Conservation (phyloP, 768 basidiomycete species). For the Russula vinacea region DNA sequence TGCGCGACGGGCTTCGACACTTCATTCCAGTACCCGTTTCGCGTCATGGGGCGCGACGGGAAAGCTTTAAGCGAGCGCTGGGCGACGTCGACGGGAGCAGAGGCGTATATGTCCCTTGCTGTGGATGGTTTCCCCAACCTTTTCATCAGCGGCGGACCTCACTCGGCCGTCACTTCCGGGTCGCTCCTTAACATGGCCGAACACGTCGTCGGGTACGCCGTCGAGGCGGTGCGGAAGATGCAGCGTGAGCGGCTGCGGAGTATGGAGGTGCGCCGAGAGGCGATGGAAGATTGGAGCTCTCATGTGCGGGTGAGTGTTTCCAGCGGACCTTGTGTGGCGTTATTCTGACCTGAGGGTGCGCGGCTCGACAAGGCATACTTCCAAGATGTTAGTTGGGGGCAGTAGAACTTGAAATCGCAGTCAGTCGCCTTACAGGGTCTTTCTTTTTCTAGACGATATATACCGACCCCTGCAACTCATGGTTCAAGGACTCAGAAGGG, state of each 20-base stretch:
- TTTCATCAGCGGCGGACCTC: conserved; percentile 58
- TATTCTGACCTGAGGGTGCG: conserved; percentile 2
- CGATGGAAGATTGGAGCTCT: conserved; percentile 59
- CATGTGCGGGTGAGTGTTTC: conserved; percentile 48
- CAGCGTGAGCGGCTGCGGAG: conserved; percentile 61
- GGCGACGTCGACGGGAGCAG: conserved; percentile 26
- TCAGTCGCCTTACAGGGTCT: neutral
- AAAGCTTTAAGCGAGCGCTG: conserved; percentile 52
- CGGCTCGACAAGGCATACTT: conserved; percentile 43
- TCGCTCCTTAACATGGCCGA: conserved; percentile 56
- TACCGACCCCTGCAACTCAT: conserved; percentile 54
- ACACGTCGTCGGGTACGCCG: conserved; percentile 54
- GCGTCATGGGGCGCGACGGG: conserved; percentile 54
- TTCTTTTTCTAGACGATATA: conserved; percentile 48
- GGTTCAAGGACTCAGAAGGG: conserved; percentile 64
- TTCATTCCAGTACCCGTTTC: conserved; percentile 46
- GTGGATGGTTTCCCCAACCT: conserved; percentile 69
- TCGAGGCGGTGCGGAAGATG: conserved; percentile 54
- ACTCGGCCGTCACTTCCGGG: conserved; percentile 52
- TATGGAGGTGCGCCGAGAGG: conserved; percentile 56
- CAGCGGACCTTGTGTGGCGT: neutral
- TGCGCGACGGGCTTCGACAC: conserved; percentile 64
- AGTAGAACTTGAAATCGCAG: too few species aligned
- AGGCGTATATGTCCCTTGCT: conserved; percentile 55
- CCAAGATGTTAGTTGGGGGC: conserved; percentile 38